Conservation (phyloP, 2,329 filamentous ascomycete species). For the Chaetomiaceae sp. region DNA sequence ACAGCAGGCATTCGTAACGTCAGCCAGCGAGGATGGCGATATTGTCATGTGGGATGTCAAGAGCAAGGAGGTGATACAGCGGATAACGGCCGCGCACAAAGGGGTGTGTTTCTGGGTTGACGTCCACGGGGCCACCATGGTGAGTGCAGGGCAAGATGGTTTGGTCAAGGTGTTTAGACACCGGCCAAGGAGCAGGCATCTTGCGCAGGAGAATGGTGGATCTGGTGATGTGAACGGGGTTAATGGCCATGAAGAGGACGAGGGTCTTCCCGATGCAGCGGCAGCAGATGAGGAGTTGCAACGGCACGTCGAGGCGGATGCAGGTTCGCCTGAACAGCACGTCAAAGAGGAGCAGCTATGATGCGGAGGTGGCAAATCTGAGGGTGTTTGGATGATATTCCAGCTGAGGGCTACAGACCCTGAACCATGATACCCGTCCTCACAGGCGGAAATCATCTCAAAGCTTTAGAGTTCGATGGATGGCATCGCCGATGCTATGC, state of each 20-base stretch:
- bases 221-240: slow-evolving; percentile 9
- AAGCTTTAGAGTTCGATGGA: neutral
- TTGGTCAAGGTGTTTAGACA: slow-evolving; percentile 47
- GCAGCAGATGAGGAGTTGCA: slow-evolving; percentile 56
- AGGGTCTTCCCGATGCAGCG: slow-evolving; percentile 29
- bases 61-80: slow-evolving; percentile 77
- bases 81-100: slow-evolving; percentile 47
- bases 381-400: neutral
- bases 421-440: slow-evolving; percentile 2
- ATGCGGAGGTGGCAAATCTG: neutral
- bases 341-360: slow-evolving; percentile 36
- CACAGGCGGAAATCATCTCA: neutral
- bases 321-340: slow-evolving; percentile 42
- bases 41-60: slow-evolving; percentile 88
- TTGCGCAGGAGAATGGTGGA: slow-evolving; percentile 9
- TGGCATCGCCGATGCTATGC: too few species aligned
- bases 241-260: slow-evolving; percentile 22
- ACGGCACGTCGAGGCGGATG: slow-evolving; percentile 29
- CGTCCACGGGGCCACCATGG: slow-evolving; percentile 52
- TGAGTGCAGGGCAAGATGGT: slow-evolving; percentile 53
- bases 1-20: slow-evolving; percentile 60
- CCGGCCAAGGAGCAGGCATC: slow-evolving; percentile 14
- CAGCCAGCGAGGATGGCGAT: slow-evolving; percentile 82
- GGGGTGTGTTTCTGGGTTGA: slow-evolving; percentile 65
- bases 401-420: neutral